Conservation (phyloP, 2,329 filamentous ascomycete genomes). For the Epichloe glyceriae region DNA sequence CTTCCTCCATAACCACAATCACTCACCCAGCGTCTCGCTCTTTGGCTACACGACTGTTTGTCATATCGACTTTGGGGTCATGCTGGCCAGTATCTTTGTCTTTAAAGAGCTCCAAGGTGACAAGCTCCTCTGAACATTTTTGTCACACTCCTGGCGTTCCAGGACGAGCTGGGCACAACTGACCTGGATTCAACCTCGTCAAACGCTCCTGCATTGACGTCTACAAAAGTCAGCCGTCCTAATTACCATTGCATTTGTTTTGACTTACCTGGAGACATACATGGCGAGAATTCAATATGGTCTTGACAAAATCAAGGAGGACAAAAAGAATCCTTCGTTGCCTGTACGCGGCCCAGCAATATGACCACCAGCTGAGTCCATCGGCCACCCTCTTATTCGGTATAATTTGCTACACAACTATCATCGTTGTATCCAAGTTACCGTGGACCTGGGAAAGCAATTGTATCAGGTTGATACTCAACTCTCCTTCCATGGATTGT, state of each 20-base stretch:
- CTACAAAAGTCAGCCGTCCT: neutral
- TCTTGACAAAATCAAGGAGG: slow-evolving; percentile 14
- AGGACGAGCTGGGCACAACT: neutral
- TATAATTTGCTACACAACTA: slow-evolving; percentile 19
- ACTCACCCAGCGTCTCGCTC: slow-evolving; percentile 4
- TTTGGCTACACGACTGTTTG: slow-evolving; percentile 5
- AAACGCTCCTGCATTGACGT: slow-evolving; percentile 1
- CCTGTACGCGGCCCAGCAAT: slow-evolving; percentile 20
- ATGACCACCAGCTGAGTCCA: slow-evolving; percentile 24
- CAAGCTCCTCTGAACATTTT: neutral
- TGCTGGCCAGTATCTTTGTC: slow-evolving; percentile 7
- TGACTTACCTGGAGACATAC: neutral
- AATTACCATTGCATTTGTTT: neutral
- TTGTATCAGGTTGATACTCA: slow-evolving; percentile 11
- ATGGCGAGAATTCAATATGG: slow-evolving; percentile 11
- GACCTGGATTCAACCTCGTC: neutral
- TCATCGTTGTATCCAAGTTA: slow-evolving; percentile 16
- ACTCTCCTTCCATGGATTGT: slow-evolving; percentile 9
- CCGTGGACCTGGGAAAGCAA: slow-evolving; percentile 17
- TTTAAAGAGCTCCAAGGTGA: neutral
- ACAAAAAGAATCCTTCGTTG: slow-evolving; percentile 25
- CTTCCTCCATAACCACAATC: slow-evolving; percentile 1
- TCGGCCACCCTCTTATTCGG: slow-evolving; percentile 16
- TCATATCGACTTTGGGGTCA: slow-evolving; percentile 5
- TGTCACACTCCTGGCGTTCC: neutral